These are phyloP conservation scores for Fusarium cyanostomum DNA, from an alignment of 2,329 filamentous ascomycete species.

Conservation along the genomic window DNA sequence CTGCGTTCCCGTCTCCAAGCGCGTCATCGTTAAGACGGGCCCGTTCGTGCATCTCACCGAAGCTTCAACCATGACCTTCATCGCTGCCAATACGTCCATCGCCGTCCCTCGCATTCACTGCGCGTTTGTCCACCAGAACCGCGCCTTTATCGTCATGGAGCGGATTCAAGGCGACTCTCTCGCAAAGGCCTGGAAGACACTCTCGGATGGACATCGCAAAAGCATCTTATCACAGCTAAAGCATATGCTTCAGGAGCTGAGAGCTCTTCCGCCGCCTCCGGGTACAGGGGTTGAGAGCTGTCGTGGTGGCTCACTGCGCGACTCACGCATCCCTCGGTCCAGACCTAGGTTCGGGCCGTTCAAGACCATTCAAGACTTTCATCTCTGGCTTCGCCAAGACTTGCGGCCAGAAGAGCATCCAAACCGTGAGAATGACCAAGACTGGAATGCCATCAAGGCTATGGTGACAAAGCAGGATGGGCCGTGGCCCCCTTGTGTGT, in stretches of 20 bases:
- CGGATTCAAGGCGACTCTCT: conserved; percentile 41
- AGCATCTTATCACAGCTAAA: conserved; percentile 36
- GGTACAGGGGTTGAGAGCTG: conserved; percentile 37
- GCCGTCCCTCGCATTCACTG: conserved; percentile 35
- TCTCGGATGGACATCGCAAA: conserved; percentile 13
- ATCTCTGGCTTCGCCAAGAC: conserved; percentile 44
- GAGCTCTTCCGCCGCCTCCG: conserved; percentile 31
- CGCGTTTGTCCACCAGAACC: conserved; percentile 50
- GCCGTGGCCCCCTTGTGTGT: conserved; percentile 49
- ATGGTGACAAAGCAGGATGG: conserved; percentile 50
- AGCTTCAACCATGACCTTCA: conserved; percentile 34
- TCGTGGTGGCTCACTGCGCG: conserved; percentile 41
- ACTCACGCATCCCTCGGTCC: conserved; percentile 38
- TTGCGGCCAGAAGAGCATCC: conserved; percentile 37
- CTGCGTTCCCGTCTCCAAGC: conserved; percentile 39
- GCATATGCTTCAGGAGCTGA: conserved; percentile 36
- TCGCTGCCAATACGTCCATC: conserved; percentile 33
- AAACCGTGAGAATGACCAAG: conserved; percentile 25
- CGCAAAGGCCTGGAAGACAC: conserved; percentile 14
- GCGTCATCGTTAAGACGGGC: conserved; percentile 38
- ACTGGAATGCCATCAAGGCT: conserved; percentile 44
- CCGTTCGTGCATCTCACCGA: conserved; percentile 34
- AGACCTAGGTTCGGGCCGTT: conserved; percentile 46
- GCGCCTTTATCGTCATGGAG: conserved; percentile 59
- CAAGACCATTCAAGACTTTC: conserved; percentile 44